A percentile compares a stretch with the other conserved stretches of the same genome.
phyloP scores from a whole-genome alignment of 2,329 filamentous ascomycete species.

The Alternaria gaisen region DNA sequence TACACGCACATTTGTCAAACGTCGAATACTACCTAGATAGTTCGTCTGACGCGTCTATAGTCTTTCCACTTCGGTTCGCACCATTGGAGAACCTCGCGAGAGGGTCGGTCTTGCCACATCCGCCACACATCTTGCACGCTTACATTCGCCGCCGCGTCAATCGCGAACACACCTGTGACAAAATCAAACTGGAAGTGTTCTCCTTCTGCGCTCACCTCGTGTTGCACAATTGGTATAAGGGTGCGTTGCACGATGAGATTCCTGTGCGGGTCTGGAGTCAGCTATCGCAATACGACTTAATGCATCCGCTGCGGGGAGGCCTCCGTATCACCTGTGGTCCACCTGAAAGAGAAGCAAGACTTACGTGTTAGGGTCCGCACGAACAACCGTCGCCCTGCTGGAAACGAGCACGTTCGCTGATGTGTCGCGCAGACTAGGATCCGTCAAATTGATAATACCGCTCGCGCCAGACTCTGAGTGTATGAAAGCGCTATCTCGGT shows the following conservation, averaged over 20 bases:
- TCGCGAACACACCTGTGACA: background rate
- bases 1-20: too few relatives aligned
- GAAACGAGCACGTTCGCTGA: background rate
- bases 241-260: constrained; percentile 47
- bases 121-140: background rate
- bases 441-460: constrained; percentile 27
- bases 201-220: background rate
- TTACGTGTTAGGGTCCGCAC: constrained; percentile 1
- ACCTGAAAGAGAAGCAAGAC: constrained; percentile 13
- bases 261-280: constrained; percentile 47
- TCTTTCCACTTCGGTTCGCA: background rate
- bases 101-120: background rate
- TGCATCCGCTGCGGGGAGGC: background rate
- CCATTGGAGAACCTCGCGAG: background rate
- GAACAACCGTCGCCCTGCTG: background rate
- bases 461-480: constrained; percentile 40
- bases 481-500: constrained; percentile 20
- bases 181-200: background rate
- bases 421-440: background rate
- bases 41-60: background rate
- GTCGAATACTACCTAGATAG: too few relatives aligned
- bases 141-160: background rate
- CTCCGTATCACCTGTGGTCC: background rate
- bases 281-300: background rate
- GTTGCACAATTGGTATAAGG: constrained; percentile 37